Percentiles rank a stretch among this genome's conserved stretches.
These are phyloP conservation scores for Blastobotrys muscicola DNA, from an alignment of 805 yeast species.

Conservation along the genomic window DNA sequence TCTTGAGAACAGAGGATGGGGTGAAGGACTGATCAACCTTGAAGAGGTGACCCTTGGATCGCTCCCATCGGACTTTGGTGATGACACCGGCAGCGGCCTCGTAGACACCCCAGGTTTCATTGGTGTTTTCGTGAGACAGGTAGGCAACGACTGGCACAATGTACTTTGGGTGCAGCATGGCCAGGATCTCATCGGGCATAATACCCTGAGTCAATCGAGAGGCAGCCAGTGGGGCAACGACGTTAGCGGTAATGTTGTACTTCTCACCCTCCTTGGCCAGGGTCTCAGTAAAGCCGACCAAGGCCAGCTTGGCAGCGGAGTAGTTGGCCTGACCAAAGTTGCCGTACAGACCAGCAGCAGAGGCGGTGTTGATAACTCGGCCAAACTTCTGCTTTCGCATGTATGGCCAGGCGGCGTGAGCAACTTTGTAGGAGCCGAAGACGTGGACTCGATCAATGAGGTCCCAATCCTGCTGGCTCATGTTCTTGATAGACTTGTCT, in stretches of 20 bases:
- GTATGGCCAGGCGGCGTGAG: conserved; percentile 88
- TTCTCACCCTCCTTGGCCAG: conserved; percentile 88
- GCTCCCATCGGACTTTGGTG: conserved; percentile 91
- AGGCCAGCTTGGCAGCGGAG: conserved; percentile 84
- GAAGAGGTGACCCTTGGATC: conserved; percentile 78
- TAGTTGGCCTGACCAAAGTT: conserved; percentile 96
- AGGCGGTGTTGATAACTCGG: conserved; percentile 84
- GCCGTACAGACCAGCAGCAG: conserved; percentile 96
- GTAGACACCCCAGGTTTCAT: conserved; percentile 64
- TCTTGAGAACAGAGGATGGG: conserved; percentile 70
- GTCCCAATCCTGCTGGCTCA: conserved; percentile 71
- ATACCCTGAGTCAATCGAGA: conserved; percentile 78
- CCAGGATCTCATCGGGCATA: conserved; percentile 76
- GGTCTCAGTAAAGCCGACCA: conserved; percentile 88
- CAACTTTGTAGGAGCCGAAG: conserved; percentile 76
- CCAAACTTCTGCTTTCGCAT: conserved; percentile 80
- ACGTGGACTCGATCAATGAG: conserved; percentile 81
- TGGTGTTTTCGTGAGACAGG: conserved; percentile 56
- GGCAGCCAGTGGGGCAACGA: conserved; percentile 90
- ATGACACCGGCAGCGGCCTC: conserved; percentile 94
- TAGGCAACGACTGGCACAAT: conserved; percentile 86
- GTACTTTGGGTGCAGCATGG: conserved; percentile 74
- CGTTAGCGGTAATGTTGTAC: conserved; percentile 74
- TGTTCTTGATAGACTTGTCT: conserved; percentile 78
- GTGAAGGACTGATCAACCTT: conserved; percentile 70